These are phyloP conservation scores for Chrysanthemum makinoi DNA, from an alignment of 129 eudicot genomes.

Conservation along the genomic window DNA sequence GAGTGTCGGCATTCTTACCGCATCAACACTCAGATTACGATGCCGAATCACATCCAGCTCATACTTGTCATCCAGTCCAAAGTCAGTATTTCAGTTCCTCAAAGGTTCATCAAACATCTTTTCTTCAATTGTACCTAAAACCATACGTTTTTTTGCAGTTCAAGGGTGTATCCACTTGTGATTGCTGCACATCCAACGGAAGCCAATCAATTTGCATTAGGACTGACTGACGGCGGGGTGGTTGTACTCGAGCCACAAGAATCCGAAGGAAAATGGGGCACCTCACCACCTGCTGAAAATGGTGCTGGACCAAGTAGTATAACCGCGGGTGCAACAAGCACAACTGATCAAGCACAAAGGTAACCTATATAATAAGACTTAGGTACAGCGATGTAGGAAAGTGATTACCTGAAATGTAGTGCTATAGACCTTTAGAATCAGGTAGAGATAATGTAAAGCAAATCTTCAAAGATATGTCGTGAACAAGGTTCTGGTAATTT, in stretches of 20 bases:
- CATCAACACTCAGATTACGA: slow-evolving; percentile 65
- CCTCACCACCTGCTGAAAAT: slow-evolving; percentile 67
- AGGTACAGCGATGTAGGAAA: slow-evolving; percentile 31
- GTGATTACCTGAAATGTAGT: slow-evolving; percentile 25
- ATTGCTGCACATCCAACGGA: slow-evolving; percentile 86
- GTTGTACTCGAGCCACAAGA: slow-evolving; percentile 76
- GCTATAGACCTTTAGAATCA: slow-evolving; percentile 25
- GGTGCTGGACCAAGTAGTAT: slow-evolving; percentile 69
- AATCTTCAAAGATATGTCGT: slow-evolving; percentile 24
- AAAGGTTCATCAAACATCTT: neutral
- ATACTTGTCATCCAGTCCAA: slow-evolving; percentile 67
- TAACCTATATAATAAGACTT: slow-evolving; percentile 25
- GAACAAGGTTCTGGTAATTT: slow-evolving; percentile 21
- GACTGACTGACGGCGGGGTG: slow-evolving; percentile 82
- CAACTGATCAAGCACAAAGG: slow-evolving; percentile 67
- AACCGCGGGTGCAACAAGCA: slow-evolving; percentile 48
- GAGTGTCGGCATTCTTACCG: slow-evolving; percentile 73
- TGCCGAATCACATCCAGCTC: slow-evolving; percentile 66
- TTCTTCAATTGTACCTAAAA: too few species aligned
- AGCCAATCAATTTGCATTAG: slow-evolving; percentile 76
- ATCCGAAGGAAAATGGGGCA: slow-evolving; percentile 93
- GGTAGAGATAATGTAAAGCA: slow-evolving; percentile 25
- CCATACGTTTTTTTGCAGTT: slow-evolving; percentile 31
- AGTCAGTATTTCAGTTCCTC: slow-evolving; percentile 29
- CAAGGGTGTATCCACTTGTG: slow-evolving; percentile 71